Evolutionary conservation across 2,329 filamentous ascomycete genomes (phyloP), one percentile per base, ranked within the genome.

Genomic region (Scedosporium boydii): DNA sequence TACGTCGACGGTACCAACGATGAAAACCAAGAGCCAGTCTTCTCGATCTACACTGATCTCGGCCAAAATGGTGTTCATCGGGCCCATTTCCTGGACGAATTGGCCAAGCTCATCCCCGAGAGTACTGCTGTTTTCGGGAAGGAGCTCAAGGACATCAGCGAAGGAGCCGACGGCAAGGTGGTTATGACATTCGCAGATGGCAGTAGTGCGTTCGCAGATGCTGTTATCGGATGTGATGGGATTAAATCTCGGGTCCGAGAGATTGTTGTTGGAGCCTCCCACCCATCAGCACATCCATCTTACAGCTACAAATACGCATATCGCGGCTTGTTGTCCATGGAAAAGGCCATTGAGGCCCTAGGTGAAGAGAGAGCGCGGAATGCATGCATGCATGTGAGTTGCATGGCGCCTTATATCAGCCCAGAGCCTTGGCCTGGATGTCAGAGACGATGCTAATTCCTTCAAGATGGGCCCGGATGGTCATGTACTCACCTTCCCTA

Each of bases 221-320:
- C 71, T 0, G 61, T 86, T 0, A 73, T 89, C 56, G 86, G 83
- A 0, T 87, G 84, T 65, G 86, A 89, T 69, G 86, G 86, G 0
- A 86, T 88, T 67, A 87, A 87, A 69, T 84, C 81, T 7, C 73
- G 74, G 16, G 77, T 81, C 1, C 72, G 84, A 1, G 69, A 78
- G 34, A 68, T 82, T 6, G 70, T 87, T 7, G 71, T 85, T 0
- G 80, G 79, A 0, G 67, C 73, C 1, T 67, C 72, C 16, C 63
- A 71, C 70, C 76, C 61, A 68, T 77, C 27, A 58, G 75, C 60
- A 68, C 79, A 1, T 66, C 75, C 72, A 0, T 64, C 68, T 0
- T 87, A 82, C 64, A 79, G 78, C 0, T 77, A 81, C 21, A 84
- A 84, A 67, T 83, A 85, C 68, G 84, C 82, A 0, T 88, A 87